phyloP scores from a whole-genome alignment of 2,329 filamentous ascomycete genomes.

The Penicillium sp. region DNA sequence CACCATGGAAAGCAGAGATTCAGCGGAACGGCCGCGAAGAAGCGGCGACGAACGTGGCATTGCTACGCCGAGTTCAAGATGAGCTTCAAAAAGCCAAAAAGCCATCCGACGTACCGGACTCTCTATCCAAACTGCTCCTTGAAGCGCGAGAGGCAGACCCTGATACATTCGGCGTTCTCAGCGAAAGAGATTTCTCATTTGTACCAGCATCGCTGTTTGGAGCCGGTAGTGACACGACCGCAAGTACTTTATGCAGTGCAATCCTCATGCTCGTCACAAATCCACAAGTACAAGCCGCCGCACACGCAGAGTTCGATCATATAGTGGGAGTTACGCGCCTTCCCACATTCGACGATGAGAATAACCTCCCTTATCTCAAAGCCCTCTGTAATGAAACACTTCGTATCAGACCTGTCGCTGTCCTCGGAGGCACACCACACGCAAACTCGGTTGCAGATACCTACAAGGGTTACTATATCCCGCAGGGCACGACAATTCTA shows the following conservation, averaged over 20 bases:
- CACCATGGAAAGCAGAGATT: slow-evolving; percentile 52
- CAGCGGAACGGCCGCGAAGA: slow-evolving; percentile 30
- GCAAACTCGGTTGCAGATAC: slow-evolving; percentile 53
- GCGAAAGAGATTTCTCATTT: slow-evolving; percentile 55
- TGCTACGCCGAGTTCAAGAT: slow-evolving; percentile 49
- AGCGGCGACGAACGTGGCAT: slow-evolving; percentile 45
- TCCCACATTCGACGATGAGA: slow-evolving; percentile 38
- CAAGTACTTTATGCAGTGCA: slow-evolving; percentile 53
- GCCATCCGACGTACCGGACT: slow-evolving; percentile 46
- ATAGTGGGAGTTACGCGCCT: slow-evolving; percentile 34
- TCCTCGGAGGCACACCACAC: slow-evolving; percentile 53
- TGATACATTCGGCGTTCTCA: slow-evolving; percentile 42
- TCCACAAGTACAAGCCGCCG: slow-evolving; percentile 46
- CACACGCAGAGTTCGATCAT: slow-evolving; percentile 42
- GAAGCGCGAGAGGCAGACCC: slow-evolving; percentile 49
- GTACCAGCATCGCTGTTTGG: slow-evolving; percentile 49
- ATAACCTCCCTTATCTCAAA: slow-evolving; percentile 37
- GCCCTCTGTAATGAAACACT: slow-evolving; percentile 39
- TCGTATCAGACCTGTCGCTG: slow-evolving; percentile 46
- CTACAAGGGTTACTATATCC: slow-evolving; percentile 54
- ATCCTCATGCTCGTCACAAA: slow-evolving; percentile 57
- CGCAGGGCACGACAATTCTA: slow-evolving; percentile 52
- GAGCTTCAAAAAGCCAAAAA: slow-evolving; percentile 33
- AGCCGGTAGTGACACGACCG: slow-evolving; percentile 48
- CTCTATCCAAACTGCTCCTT: slow-evolving; percentile 53